A percentile compares a stretch with the other conserved stretches of the same genome.
Evolutionary conservation across 106 monocot genomes (phyloP).

Genomic region (Dendrobium officinale): DNA sequence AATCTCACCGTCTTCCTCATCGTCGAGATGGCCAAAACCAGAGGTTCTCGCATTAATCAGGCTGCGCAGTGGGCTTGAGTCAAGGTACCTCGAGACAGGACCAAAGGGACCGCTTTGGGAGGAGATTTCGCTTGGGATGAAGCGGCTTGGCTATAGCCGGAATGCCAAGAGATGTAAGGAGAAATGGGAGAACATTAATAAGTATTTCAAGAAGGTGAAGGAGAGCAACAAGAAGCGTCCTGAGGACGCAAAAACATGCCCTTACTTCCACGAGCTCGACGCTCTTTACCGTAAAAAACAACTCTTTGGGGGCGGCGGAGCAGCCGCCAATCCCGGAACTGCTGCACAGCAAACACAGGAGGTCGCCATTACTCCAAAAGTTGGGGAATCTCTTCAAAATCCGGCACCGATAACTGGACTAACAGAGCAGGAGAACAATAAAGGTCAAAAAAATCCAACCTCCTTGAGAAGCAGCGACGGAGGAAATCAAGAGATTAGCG

Average conservation of each 20-base stretch:
- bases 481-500: not conserved
- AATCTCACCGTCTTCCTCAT: not conserved
- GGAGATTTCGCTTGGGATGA: conserved; percentile 62
- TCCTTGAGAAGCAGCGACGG: not conserved
- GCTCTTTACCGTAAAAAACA: conserved; percentile 63
- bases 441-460: not conserved
- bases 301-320: not conserved
- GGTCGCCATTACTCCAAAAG: not conserved
- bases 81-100: conserved; percentile 51
- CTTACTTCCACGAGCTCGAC: conserved; percentile 86
- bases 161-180: conserved; percentile 79
- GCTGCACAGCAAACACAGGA: not conserved
- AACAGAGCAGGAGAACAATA: not conserved
- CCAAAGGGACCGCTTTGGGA: conserved; percentile 82
- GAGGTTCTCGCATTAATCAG: conserved; percentile 51
- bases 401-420: not conserved
- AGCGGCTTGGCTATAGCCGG: conserved; percentile 52
- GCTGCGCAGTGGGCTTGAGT: conserved; percentile 43
- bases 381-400: not conserved
- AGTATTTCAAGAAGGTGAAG: conserved; percentile 88
- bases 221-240: conserved; percentile 82
- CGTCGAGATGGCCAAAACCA: conserved; percentile 52
- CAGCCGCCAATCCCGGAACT: not conserved
- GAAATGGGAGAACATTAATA: conserved; percentile 96
- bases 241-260: conserved; percentile 78